phyloP scores from a whole-genome alignment of 2,329 filamentous ascomycete species.

The Paecilomyces sp. region DNA sequence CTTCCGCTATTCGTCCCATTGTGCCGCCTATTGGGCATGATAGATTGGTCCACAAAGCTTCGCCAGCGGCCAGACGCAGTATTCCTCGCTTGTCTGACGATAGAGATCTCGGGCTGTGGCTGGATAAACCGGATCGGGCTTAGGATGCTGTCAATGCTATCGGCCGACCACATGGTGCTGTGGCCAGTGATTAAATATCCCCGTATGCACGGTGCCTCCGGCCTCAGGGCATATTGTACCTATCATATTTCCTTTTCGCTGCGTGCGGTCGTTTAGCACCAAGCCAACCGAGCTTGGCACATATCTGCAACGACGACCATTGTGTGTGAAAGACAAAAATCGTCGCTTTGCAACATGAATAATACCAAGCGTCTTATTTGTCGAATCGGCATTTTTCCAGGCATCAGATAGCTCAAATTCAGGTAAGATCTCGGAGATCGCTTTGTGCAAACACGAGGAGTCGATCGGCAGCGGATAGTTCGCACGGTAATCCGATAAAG shows the following conservation, averaged over 20 bases:
- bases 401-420: not conserved
- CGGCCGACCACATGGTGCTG: not conserved
- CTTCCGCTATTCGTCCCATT: not conserved
- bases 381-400: not conserved
- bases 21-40: not conserved
- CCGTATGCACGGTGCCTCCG: not conserved
- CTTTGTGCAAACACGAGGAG: not conserved
- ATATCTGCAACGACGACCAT: not conserved
- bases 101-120: not conserved
- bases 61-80: not conserved
- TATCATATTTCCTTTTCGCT: not conserved
- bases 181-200: not conserved
- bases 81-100: not conserved
- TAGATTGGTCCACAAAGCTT: slow-evolving; percentile 10
- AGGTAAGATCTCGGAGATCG: not conserved
- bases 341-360: not conserved
- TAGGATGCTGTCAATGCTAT: not conserved
- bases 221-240: not conserved
- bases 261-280: not conserved
- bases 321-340: not conserved
- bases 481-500: not conserved
- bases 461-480: not conserved
- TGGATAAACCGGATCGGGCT: not conserved
- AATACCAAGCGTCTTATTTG: not conserved
- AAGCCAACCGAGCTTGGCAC: not conserved